Evolutionary conservation across 1,139 yeast genomes (phyloP), one percentile per base, ranked within the genome.

Genomic region (Pichia sp.): DNA sequence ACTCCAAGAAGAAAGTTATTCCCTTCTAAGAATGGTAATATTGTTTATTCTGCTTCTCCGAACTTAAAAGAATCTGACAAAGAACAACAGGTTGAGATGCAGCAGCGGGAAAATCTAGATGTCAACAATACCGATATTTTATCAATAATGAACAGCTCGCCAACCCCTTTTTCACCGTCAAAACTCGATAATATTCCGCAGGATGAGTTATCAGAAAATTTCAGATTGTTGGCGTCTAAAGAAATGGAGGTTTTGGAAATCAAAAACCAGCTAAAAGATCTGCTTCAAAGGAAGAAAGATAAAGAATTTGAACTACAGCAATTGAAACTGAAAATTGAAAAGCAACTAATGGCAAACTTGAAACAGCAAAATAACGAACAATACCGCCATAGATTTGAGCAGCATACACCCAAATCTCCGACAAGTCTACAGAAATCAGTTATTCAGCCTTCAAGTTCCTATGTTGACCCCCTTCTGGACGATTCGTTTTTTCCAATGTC

Each of bases 161-260:
- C 55, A n/a, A 52, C 53, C 1, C 55, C 55, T 5, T 10, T 17
- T 16, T 7, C 49, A 2, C 34, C 30, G 4, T 16, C 34, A 24
- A 44, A 52, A 8, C 4, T 30, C n/a, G n/a, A 44, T 10, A 40
- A 31, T 48, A 40, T 9, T 10, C 20, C 31, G 44, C 38, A 30
- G 4, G 57, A 59, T 27, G 61, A 52, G 24, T 49, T 83, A 10
- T 82, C 80, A 55, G 82, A 79, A n/a, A 82, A 81, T 56, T 69
- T 84, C 49, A 69, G 87, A 55, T 66, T 78, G 14, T 68, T 84
- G 53, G 88, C 88, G 0, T 68, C 81, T 41, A 83, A 81, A 61
- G 89, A 84, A 63, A 81, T 83, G 85, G 73, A 75, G 24, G 72
- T 81, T 34, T 80, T 83, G 43, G 86, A 82, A 59, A 66, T 81